Conservation (phyloP, 176 grass and related monocot species). For the Zoysia japonica region DNA sequence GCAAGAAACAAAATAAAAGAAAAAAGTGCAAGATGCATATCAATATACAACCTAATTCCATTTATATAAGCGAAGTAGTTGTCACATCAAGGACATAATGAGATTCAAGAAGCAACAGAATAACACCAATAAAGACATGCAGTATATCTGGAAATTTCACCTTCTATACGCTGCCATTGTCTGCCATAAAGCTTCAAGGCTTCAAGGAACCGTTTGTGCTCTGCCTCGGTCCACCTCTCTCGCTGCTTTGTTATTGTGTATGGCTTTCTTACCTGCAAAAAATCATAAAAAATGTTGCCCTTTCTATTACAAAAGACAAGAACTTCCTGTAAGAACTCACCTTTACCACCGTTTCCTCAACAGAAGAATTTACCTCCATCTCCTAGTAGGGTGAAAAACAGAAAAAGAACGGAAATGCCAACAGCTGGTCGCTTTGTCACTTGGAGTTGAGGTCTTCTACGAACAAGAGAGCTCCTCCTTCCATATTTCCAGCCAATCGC, state of each 20-base stretch:
- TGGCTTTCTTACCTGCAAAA: slow-evolving; percentile 76
- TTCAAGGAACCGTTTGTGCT: slow-evolving; percentile 92
- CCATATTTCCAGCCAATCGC: slow-evolving; percentile 70
- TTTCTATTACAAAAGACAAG: slow-evolving; percentile 38
- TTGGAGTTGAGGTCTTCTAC: slow-evolving; percentile 76
- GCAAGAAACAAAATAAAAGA: slow-evolving; percentile 27
- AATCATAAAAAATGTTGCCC: slow-evolving; percentile 14
- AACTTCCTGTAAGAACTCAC: slow-evolving; percentile 46
- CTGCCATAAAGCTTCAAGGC: slow-evolving; percentile 93
- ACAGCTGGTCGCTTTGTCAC: slow-evolving; percentile 53
- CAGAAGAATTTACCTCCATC: slow-evolving; percentile 85
- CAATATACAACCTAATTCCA: slow-evolving; percentile 37
- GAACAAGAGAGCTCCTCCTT: slow-evolving; percentile 70
- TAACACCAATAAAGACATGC: not conserved
- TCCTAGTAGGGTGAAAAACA: slow-evolving; percentile 28
- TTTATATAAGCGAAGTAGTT: slow-evolving; percentile 17
- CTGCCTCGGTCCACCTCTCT: slow-evolving; percentile 93
- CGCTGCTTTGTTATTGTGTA: slow-evolving; percentile 98
- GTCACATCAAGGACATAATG: slow-evolving; percentile 16
- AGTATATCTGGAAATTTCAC: slow-evolving; percentile 45
- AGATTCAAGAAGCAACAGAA: slow-evolving; percentile 4
- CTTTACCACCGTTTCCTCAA: slow-evolving; percentile 77
- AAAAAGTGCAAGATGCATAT: slow-evolving; percentile 40
- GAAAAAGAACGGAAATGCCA: slow-evolving; percentile 29
- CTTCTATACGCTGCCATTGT: slow-evolving; percentile 99